phyloP scores from a whole-genome alignment of 2,329 filamentous ascomycete genomes.

The Fusarium subtropicale region DNA sequence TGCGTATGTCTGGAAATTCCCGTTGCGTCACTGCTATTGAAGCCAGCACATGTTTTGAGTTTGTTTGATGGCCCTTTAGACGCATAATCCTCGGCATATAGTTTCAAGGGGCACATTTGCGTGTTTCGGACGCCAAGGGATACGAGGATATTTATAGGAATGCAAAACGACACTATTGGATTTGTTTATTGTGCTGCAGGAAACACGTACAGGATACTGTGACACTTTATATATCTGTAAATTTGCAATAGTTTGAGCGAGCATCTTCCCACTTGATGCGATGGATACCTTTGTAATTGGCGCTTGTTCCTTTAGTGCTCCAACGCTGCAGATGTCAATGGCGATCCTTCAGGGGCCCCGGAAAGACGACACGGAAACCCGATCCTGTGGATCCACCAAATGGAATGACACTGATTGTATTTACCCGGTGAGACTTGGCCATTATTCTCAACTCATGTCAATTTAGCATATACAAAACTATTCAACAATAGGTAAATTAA shows the following conservation, averaged over 20 bases:
- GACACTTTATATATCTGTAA: not conserved
- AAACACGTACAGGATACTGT: not conserved
- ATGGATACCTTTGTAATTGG: conserved; percentile 2
- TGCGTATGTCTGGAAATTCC: conserved; percentile 9
- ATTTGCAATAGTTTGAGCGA: not conserved
- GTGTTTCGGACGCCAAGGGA: conserved; percentile 10
- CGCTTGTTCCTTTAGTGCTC: conserved; percentile 37
- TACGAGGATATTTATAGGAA: conserved; percentile 8
- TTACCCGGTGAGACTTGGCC: conserved; percentile 4
- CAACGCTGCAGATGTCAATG: conserved; percentile 37
- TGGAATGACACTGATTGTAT: not conserved
- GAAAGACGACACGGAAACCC: not conserved
- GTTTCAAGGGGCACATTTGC: conserved; percentile 31
- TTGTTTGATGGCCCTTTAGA: conserved; percentile 27
- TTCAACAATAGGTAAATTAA: not conserved
- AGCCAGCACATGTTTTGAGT: conserved; percentile 40
- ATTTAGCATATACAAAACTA: not conserved
- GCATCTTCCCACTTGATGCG: conserved; percentile 2
- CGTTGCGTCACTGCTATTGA: conserved; percentile 43
- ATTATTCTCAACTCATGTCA: too few species aligned
- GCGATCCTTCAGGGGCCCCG: conserved; percentile 38
- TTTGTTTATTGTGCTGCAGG: not conserved
- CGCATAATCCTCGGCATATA: conserved; percentile 47
- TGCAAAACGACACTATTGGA: not conserved
- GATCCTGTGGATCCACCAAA: not conserved